phyloP scores from a whole-genome alignment of 352 stramenopile species.

The Phytophthora agathidicida region DNA sequence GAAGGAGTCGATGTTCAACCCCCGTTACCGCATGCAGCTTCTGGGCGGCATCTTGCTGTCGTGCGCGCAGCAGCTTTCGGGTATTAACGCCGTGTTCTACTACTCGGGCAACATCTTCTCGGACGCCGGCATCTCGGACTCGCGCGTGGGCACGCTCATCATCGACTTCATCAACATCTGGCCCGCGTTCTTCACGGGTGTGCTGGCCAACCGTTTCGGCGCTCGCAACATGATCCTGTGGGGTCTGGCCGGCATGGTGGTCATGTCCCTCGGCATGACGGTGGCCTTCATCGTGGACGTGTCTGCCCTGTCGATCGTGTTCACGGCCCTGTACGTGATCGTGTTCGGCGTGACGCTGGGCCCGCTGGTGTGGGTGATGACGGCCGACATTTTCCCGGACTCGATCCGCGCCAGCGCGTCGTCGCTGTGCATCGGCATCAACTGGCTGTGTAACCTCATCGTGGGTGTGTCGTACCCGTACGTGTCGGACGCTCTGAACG shows the following conservation, averaged over 20 bases:
- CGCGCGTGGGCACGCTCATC: no score
- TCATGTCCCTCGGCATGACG: slow-evolving; percentile 31
- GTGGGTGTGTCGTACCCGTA: slow-evolving; percentile 21
- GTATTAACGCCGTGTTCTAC: no score
- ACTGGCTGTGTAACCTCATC: slow-evolving; percentile 21
- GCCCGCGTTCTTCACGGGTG: no score
- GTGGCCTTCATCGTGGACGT: slow-evolving; percentile 26
- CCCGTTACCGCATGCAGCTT: slow-evolving; percentile 11
- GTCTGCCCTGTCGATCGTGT: slow-evolving; percentile 26
- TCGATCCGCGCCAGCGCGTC: slow-evolving; percentile 1
- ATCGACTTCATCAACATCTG: no score
- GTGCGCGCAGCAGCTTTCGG: no score
- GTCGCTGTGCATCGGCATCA: slow-evolving; percentile 8
- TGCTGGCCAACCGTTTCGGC: no score
- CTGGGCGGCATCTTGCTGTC: no score
- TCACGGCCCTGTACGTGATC: slow-evolving; percentile 34
- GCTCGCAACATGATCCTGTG: no score
- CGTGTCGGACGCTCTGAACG: slow-evolving; percentile 6
- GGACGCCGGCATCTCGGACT: no score
- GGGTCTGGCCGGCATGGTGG: slow-evolving; percentile 22
- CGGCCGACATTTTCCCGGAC: slow-evolving; percentile 7
- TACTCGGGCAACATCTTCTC: no score
- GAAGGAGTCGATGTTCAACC: slow-evolving; percentile 15
- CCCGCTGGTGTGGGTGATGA: slow-evolving; percentile 12
- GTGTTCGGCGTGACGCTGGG: slow-evolving; percentile 18